Evolutionary conservation across 352 stramenopile genomes (phyloP).

Genomic region (Globisporangium middletonii): DNA sequence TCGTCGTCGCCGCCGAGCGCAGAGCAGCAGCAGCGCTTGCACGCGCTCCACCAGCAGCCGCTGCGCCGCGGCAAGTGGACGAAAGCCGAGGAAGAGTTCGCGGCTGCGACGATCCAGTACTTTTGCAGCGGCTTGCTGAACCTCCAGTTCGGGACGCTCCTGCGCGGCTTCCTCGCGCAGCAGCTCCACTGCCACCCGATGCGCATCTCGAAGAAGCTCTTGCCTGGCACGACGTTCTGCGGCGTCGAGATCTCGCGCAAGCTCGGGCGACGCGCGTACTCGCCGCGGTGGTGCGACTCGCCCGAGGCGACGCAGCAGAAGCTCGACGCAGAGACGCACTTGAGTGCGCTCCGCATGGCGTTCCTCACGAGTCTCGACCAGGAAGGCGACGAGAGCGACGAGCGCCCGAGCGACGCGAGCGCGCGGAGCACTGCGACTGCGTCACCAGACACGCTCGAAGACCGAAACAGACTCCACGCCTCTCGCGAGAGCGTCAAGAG

Average conservation of each 20-base stretch:
- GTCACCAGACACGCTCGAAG: no score
- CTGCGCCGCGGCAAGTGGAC: slow-evolving; percentile 73
- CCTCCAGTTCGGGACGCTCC: slow-evolving; percentile 66
- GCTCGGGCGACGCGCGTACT: slow-evolving; percentile 66
- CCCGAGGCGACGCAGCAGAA: slow-evolving; percentile 31
- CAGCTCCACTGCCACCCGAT: slow-evolving; percentile 72
- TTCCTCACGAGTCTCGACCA: slow-evolving; percentile 65
- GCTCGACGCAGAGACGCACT: slow-evolving; percentile 29
- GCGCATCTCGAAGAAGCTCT: slow-evolving; percentile 76
- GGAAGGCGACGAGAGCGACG: slow-evolving; percentile 16
- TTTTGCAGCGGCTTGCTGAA: slow-evolving; percentile 58
- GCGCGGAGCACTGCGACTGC: no score
- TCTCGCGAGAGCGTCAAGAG: no score
- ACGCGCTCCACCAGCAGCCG: slow-evolving; percentile 7
- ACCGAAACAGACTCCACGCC: no score
- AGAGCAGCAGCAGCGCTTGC: neutral
- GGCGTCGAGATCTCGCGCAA: slow-evolving; percentile 70
- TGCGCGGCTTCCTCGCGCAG: slow-evolving; percentile 65
- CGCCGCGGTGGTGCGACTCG: slow-evolving; percentile 47
- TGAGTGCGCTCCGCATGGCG: slow-evolving; percentile 28
- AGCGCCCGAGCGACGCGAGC: no score
- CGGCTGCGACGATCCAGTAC: slow-evolving; percentile 61
- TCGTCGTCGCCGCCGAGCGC: neutral
- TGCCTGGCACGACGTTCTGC: slow-evolving; percentile 49
- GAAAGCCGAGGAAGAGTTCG: slow-evolving; percentile 55